Evolutionary conservation across 768 basidiomycete species (phyloP).

Genomic region (Phaeotremella fagi): DNA sequence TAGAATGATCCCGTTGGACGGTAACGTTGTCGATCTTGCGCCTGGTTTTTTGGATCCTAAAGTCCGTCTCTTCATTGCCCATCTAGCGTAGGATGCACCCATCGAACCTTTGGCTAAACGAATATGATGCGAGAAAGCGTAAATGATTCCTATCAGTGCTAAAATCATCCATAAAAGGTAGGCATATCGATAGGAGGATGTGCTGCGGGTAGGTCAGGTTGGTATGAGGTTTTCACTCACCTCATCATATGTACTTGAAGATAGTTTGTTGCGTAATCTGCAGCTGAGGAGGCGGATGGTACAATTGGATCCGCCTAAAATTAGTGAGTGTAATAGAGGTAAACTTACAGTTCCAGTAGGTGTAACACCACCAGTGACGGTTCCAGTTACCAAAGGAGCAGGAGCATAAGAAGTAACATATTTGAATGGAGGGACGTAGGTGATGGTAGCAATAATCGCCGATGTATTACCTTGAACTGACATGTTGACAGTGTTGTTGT

Average conservation of each 20-base stretch:
- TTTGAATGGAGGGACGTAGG: conserved; percentile 42
- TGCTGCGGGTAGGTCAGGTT: conserved; percentile 15
- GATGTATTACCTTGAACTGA: conserved; percentile 36
- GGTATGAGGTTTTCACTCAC: conserved; percentile 18
- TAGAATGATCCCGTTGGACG: conserved; percentile 64
- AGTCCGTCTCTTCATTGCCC: conserved; percentile 46
- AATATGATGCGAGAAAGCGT: conserved; percentile 42
- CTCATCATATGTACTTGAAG: conserved; percentile 47
- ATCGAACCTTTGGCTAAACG: conserved; percentile 44
- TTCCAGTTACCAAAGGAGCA: conserved; percentile 27
- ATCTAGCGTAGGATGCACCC: conserved; percentile 58
- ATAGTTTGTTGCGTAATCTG: conserved; percentile 43
- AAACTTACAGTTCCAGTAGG: not conserved
- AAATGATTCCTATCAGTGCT: conserved; percentile 31
- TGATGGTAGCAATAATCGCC: conserved; percentile 24
- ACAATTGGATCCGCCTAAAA: conserved; percentile 40
- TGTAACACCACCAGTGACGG: conserved; percentile 27
- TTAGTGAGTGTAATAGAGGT: not conserved
- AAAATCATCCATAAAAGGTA: conserved; percentile 47
- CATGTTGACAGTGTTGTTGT: conserved; percentile 14
- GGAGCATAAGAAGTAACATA: conserved; percentile 30
- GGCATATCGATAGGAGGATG: conserved; percentile 45
- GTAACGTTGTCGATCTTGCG: conserved; percentile 46
- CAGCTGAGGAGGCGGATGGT: conserved; percentile 34
- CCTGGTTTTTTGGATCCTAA: conserved; percentile 20